phyloP scores from a whole-genome alignment of 352 stramenopile species.

The Saprolegnia parasitica region DNA sequence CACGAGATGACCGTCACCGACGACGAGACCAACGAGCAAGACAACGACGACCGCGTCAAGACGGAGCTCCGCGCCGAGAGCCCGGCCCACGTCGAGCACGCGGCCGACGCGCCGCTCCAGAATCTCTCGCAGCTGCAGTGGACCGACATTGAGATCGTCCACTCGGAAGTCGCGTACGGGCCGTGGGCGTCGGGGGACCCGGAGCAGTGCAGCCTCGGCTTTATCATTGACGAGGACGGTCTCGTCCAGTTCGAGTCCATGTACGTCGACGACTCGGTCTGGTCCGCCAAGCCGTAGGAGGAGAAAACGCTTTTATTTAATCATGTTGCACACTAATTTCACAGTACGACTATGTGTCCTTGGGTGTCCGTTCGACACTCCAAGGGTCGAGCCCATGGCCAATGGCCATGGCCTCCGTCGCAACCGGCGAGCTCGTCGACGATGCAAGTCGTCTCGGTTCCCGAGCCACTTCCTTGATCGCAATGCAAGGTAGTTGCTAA shows the following conservation, averaged over 20 bases:
- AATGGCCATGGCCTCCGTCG: no score
- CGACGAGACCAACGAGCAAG: not conserved
- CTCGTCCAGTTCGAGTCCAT: constrained; percentile 16
- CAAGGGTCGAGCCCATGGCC: no score
- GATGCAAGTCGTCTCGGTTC: no score
- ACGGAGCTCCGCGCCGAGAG: not conserved
- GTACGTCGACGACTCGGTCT: constrained; percentile 14
- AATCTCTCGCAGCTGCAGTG: not conserved
- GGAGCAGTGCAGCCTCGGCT: constrained; percentile 3
- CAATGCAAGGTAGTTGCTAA: no score
- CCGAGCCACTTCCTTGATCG: no score
- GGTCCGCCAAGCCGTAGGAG: no score
- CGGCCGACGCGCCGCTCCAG: not conserved
- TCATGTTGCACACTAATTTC: no score
- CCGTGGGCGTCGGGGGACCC: not conserved
- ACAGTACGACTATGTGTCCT: no score
- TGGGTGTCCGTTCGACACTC: no score
- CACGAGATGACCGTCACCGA: not conserved
- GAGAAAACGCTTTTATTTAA: no score
- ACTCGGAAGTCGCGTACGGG: not conserved
- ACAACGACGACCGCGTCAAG: not conserved
- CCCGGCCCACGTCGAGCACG: constrained; percentile 1
- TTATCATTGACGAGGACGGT: constrained; percentile 10
- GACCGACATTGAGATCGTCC: not conserved
- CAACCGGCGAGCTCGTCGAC: no score